Evolutionary conservation across 768 basidiomycete species (phyloP), one percentile per base, ranked within the genome.

Genomic region (Boletus pseudo-olivaceus): DNA sequence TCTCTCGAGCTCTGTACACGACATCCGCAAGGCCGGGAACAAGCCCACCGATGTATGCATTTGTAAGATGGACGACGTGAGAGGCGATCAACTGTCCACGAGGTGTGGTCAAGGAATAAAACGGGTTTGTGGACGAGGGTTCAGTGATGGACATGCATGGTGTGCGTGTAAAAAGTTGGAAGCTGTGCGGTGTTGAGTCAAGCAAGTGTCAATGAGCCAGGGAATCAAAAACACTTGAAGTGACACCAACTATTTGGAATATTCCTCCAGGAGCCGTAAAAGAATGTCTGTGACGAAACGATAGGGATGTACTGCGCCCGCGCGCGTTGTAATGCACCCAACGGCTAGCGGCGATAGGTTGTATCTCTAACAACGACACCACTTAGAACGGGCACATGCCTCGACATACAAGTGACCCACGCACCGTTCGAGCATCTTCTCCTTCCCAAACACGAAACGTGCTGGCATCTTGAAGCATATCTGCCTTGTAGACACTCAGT

Each of bases 281-380:
- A 88, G 68, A 26, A 88, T 75, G 2, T 77, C 76, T 1, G 85
- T 87, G 12, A 88, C 80, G 30, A 87, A 74, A 19, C 84, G 81
- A 65, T 90, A 90, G 0, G 87, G 84, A 54, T 89, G 85, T 29
- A 85, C 68, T 0, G 87, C 82, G 1, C 84, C 87, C 2, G 81
- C 87, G 0, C 67, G 67, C 26, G 78, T 81, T 12, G 72, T 64
- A 40, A 88, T 74, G 53, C 78, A 80, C 0, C 85, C 87, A 1
- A 74, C 64, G 2, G 73, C 74, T 0, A 72, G 61, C 4, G 69
- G 63, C 0, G 80, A 74, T 5, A 88, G 67, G 60, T 78, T 75
- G 29, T 80, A 75, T 52, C 68, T 73, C 87, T 88, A 30, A 53
- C 8, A 26, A 35, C n/a, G 15, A 43, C 12, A 15, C 17, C 41